Evolutionary conservation across 1,139 yeast species (phyloP).

Genomic region (Zygosaccharomyces pseudobailii): DNA sequence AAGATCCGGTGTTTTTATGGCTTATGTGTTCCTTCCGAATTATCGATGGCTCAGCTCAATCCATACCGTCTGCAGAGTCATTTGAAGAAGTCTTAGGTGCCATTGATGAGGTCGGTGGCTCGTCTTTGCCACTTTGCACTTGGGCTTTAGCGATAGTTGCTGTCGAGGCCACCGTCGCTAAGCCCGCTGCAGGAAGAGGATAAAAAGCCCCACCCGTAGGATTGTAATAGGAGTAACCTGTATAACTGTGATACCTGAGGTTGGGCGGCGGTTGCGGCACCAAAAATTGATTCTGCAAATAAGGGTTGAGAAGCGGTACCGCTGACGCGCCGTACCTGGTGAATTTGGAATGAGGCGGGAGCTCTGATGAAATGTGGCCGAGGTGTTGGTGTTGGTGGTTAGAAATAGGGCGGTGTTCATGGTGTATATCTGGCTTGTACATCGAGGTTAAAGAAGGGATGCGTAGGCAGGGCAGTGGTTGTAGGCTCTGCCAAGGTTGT

Average conservation of each 20-base stretch:
- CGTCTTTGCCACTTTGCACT: not conserved
- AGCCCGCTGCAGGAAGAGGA: not conserved
- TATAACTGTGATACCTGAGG: not conserved
- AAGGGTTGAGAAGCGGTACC: not conserved
- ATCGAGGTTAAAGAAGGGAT: slow-evolving; percentile 4
- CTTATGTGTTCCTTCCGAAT: no score
- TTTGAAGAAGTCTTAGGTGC: not conserved
- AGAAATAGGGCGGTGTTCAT: not conserved
- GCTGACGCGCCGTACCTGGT: not conserved
- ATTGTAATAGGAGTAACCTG: not conserved
- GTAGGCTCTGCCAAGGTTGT: not conserved
- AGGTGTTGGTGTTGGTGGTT: no score
- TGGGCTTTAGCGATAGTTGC: not conserved
- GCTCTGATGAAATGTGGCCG: no score
- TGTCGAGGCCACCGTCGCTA: not conserved
- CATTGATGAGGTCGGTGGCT: not conserved
- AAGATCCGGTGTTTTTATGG: no score
- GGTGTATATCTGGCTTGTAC: slow-evolving; percentile 2
- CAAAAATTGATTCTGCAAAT: not conserved
- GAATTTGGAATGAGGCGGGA: not conserved
- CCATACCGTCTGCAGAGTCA: not conserved
- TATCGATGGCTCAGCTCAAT: not conserved
- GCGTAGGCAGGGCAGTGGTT: slow-evolving; percentile 3
- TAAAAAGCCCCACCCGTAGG: not conserved
- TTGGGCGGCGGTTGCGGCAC: not conserved